Percentiles rank a stretch among this genome's conserved stretches.
Conservation (phyloP, 805 yeast species). For the Jamesozyma piceae region DNA sequence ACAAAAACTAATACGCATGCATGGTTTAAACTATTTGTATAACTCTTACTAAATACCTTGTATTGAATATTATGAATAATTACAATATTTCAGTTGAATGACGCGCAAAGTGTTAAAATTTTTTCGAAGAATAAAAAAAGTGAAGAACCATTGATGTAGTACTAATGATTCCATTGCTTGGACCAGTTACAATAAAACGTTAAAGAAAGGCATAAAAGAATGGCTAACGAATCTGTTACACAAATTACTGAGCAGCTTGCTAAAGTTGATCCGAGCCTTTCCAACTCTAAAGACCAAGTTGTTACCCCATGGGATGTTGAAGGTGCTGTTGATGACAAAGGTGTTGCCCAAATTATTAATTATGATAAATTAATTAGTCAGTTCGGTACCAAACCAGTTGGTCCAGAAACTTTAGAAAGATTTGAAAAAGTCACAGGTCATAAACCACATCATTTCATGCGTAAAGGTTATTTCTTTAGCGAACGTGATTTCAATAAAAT, state of each 20-base stretch:
- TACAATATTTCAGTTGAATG: too few relatives aligned
- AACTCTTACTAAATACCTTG: too few relatives aligned
- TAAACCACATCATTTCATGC: slow-evolving; percentile 81
- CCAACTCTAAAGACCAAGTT: slow-evolving; percentile 37
- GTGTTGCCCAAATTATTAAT: slow-evolving; percentile 82
- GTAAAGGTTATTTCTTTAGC: slow-evolving; percentile 85
- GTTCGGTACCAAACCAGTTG: slow-evolving; percentile 76
- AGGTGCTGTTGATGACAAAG: slow-evolving; percentile 89
- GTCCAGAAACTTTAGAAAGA: slow-evolving; percentile 60
- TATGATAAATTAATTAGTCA: slow-evolving; percentile 78
- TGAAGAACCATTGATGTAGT: too few relatives aligned
- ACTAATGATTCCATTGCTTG: too few relatives aligned
- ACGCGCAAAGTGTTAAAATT: background rate
- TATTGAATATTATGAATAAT: too few relatives aligned
- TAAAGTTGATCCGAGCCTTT: slow-evolving; percentile 9
- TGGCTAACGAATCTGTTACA: slow-evolving; percentile 6
- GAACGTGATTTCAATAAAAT: slow-evolving; percentile 77
- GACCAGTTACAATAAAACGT: too few relatives aligned
- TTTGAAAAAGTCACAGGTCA: slow-evolving; percentile 80
- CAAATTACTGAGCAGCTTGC: slow-evolving; percentile 17
- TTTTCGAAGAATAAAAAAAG: background rate
- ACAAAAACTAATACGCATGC: too few relatives aligned
- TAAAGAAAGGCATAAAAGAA: too few relatives aligned
- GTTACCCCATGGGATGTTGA: slow-evolving; percentile 98
- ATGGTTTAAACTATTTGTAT: too few relatives aligned